Conservation (phyloP, 305 asterid genomes). For the Fraxinus sp. region DNA sequence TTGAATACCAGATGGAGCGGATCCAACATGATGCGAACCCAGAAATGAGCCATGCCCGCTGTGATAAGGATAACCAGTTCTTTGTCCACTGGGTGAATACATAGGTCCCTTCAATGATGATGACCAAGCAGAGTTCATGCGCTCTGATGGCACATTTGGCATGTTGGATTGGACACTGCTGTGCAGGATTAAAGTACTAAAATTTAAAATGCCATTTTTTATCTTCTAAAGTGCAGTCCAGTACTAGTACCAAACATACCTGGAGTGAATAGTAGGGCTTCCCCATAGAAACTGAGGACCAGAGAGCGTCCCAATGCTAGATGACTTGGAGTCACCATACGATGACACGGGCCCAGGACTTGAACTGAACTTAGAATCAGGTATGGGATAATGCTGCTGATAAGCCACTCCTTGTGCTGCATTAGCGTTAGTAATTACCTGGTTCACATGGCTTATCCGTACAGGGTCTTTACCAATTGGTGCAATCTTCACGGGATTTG, state of each 20-base stretch:
- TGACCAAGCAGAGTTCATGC: slow-evolving; percentile 51
- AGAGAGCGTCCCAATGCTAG: slow-evolving; percentile 78
- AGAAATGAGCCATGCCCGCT: slow-evolving; percentile 53
- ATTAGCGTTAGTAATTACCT: slow-evolving; percentile 24
- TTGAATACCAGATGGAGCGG: slow-evolving; percentile 92
- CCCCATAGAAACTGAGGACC: slow-evolving; percentile 99
- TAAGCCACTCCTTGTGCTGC: slow-evolving; percentile 33
- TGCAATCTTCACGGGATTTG: slow-evolving; percentile 72
- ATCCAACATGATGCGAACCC: slow-evolving; percentile 75
- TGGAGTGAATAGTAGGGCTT: slow-evolving; percentile 58
- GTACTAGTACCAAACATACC: slow-evolving; percentile 20
- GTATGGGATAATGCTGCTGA: slow-evolving; percentile 41
- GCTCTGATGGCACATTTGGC: slow-evolving; percentile 37
- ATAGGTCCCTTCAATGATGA: slow-evolving; percentile 52
- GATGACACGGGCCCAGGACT: slow-evolving; percentile 61
- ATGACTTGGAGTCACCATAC: slow-evolving; percentile 55
- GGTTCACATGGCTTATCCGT: slow-evolving; percentile 43
- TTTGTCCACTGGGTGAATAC: slow-evolving; percentile 47
- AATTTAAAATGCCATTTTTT: background rate
- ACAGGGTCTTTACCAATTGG: slow-evolving; percentile 85
- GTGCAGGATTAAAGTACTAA: background rate
- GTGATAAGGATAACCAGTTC: slow-evolving; percentile 50
- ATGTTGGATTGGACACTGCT: slow-evolving; percentile 1
- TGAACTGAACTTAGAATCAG: slow-evolving; percentile 50
- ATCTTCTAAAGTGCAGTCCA: slow-evolving; percentile 15